Evolutionary conservation across 2,329 filamentous ascomycete species (phyloP), one percentile per base, ranked within the genome.

Genomic region (Cadophora luteo-olivacea): DNA sequence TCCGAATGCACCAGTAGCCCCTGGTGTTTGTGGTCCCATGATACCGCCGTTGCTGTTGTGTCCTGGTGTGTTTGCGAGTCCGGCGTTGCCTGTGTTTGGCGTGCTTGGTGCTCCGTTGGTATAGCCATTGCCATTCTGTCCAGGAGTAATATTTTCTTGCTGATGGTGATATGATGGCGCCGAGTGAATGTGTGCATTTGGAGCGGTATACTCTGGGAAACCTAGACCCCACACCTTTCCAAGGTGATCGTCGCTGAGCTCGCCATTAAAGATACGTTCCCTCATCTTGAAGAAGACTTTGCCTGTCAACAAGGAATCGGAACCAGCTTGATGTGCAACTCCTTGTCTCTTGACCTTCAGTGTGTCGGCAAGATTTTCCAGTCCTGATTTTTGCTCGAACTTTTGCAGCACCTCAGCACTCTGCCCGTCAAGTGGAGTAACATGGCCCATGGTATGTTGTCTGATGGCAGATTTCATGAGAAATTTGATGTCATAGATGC

Each of bases 171-270:
- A 74, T 64, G 74, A 77, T 45, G 75, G 75, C 61, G 79, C 81
- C 9, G 69, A 65, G 7, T 67, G 66, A 66, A 81, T 81, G 65
- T 81, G 82, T 32, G 80, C 80, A 32, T 82, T 78, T 22, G 78
- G 77, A 62, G 79, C 57, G 16, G 68, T 64, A 81, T 87, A 83
- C 79, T 91, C 88, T 73, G 92, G 86, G 81, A 73, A 91, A 64
- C 94, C 94, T 11, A 98, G 84, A 12, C 95, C 95, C 92, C 95
- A 98, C 74, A 97, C 94, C 80, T 97, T 95, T 69, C 94, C 94
- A 6, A 92, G 83, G 73, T 97, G 93, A 74, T 97, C 92, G 36
- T 92, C 88, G 7, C 92, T 89, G 58, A 97, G 91, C 29, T 89
- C 86, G 70, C 92, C 91, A 75, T 91, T 91, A 81, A 97, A 98